These are phyloP conservation scores for Leishmania lainsoni DNA, from an alignment of 208 protist species.

Conservation along the genomic window DNA sequence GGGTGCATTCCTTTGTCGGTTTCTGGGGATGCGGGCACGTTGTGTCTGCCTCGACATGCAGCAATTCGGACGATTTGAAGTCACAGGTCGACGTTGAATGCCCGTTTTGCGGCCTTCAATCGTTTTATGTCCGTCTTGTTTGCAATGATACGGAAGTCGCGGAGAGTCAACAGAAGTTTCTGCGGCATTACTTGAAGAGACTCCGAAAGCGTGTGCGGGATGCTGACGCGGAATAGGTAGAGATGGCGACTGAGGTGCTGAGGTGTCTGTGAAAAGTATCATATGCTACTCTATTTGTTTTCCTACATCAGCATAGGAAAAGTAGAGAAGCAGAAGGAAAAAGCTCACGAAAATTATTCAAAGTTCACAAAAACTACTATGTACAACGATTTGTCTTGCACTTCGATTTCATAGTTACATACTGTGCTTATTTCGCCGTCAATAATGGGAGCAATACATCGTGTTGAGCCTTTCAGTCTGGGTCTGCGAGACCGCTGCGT, in stretches of 20 bases:
- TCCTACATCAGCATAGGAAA: not conserved
- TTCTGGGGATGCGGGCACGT: conserved; percentile 86
- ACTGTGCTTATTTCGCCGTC: not conserved
- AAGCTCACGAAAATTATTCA: not conserved
- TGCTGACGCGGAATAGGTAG: not conserved
- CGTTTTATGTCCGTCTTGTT: conserved; percentile 45
- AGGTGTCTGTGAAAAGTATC: not conserved
- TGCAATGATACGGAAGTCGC: conserved; percentile 33
- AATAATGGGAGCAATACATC: not conserved
- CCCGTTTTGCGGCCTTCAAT: conserved; percentile 41
- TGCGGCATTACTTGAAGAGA: conserved; percentile 17
- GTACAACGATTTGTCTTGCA: not conserved
- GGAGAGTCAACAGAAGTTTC: conserved; percentile 22
- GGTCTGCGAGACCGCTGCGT: not conserved
- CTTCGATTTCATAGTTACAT: not conserved
- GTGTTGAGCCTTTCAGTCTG: not conserved
- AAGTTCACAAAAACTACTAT: not conserved
- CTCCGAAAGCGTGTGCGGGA: conserved; percentile 12
- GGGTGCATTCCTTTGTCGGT: conserved; percentile 63
- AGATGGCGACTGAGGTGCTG: not conserved
- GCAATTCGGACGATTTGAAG: conserved; percentile 1
- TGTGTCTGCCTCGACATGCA: conserved; percentile 37
- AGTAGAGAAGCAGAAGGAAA: not conserved
- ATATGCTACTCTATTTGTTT: not conserved
- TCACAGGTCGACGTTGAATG: conserved; percentile 32